phyloP scores from a whole-genome alignment of 805 yeast species.

The Jamesozyma hellenica region DNA sequence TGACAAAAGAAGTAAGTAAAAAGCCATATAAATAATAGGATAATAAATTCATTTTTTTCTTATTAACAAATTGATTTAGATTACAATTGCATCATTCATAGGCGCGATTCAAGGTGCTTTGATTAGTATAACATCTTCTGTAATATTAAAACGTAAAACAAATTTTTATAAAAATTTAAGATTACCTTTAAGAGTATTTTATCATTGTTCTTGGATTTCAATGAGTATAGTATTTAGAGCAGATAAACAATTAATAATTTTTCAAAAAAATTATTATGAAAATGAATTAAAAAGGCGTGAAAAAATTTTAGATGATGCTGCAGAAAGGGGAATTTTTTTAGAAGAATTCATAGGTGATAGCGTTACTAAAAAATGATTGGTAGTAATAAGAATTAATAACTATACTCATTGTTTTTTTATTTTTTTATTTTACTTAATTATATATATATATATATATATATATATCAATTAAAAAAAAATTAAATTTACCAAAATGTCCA shows the following conservation, averaged over 20 bases:
- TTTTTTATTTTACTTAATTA: no score
- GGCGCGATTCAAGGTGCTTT: constrained; percentile 37
- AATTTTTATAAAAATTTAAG: constrained; percentile 32
- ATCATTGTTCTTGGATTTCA: constrained; percentile 34
- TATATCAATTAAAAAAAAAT: no score
- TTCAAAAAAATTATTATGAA: constrained; percentile 28
- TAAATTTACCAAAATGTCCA: constrained; percentile 21
- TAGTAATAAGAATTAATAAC: no score
- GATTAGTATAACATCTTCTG: constrained; percentile 29
- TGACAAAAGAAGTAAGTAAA: constrained; percentile 29
- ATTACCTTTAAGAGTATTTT: constrained; percentile 33
- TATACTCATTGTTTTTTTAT: no score
- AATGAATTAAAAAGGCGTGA: constrained; percentile 30
- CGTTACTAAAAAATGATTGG: no score
- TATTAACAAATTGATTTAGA: constrained; percentile 11
- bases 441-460: neutral
- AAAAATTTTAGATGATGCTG: constrained; percentile 34
- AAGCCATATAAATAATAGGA: no score
- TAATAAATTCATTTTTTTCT: no score
- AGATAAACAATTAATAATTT: constrained; percentile 31
- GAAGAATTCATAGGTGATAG: no score
- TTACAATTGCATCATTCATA: constrained; percentile 30
- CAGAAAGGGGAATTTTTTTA: constrained; percentile 35
- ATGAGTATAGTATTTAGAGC: constrained; percentile 35
- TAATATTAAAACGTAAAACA: constrained; percentile 28